Base-by-base conservation (phyloP, 331 rosid species). In the Telfairia occidentalis region DNA sequence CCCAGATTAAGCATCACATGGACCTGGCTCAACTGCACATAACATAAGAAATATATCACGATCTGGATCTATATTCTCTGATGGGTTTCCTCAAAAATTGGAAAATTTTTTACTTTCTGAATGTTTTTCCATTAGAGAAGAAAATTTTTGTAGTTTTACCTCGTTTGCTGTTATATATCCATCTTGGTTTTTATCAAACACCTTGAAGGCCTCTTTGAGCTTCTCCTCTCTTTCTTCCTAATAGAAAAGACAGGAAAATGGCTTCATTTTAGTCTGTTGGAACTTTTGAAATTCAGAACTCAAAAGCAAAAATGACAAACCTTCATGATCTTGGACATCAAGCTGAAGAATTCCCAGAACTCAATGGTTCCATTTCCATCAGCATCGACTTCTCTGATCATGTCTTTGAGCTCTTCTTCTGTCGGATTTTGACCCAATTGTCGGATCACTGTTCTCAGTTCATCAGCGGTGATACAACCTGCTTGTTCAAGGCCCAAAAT, bases 351-450 rank as follows among this genome's bases (percentile, higher is more conserved):
- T 78, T 94, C 98, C 13, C 77, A 79, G 69, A 88, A 91, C 49
- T 94, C 98, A 3, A 91, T 94, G 5, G 91, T 89, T 38, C 97
- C 97, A 71, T 94, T 91, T 38, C 97, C 97, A 81, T 94, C 96
- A 15, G 82, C 81, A 79, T 94, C 98, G 0, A 90, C 95, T 75
- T 94, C 96, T 11, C 34, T 87, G 7, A 94, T 91, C 96, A 94
- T 94, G 61, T 82, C 92, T 28, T 85, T 89, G 67, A 94, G 91
- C 64, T 94, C 97, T 83, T 87, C 84, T 54, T 94, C 91, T 1
- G 92, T 91, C 0, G 95, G 97, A 46, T 89, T 91, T 74, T 86
- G 92, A 89, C 89, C 97, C 81, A 91, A 76, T 23, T 96, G 87
- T 24, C 88, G 59, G 32, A 94, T 89, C 12, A 88, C 98, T 0